Evolutionary conservation across 2,329 filamentous ascomycete species (phyloP).

Genomic region (Verticillium nonalfalfae): DNA sequence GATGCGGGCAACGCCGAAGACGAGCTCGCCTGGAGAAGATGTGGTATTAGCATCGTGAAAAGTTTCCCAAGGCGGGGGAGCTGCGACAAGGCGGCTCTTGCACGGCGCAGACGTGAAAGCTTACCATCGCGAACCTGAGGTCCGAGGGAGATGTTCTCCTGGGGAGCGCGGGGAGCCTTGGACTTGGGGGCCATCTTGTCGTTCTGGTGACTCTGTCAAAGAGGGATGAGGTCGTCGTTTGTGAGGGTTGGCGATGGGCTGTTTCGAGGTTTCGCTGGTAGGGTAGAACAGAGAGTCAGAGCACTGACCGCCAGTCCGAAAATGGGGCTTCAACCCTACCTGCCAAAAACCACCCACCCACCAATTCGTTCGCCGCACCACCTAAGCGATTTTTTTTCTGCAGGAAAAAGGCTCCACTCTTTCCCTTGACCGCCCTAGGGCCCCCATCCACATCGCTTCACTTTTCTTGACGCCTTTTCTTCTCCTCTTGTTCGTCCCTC

Average conservation of each 20-base stretch:
- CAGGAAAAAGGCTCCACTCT: neutral
- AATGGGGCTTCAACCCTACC: neutral
- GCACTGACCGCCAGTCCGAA: neutral
- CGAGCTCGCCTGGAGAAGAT: slow-evolving; percentile 69
- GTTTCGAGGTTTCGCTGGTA: neutral
- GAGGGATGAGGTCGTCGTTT: neutral
- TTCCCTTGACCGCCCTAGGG: slow-evolving; percentile 2
- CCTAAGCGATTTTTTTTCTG: neutral
- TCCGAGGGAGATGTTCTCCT: slow-evolving; percentile 98
- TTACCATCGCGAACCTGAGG: slow-evolving; percentile 93
- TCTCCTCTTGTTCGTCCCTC: neutral
- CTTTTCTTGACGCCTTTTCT: neutral
- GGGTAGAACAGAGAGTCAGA: neutral
- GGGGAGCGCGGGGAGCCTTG: slow-evolving; percentile 74
- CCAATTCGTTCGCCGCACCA: neutral
- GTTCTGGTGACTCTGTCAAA: neutral
- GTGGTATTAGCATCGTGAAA: slow-evolving; percentile 11
- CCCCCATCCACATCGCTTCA: neutral
- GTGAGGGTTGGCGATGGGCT: neutral
- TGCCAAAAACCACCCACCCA: neutral
- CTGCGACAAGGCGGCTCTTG: slow-evolving; percentile 47
- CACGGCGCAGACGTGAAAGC: slow-evolving; percentile 19
- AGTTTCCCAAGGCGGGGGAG: slow-evolving; percentile 74
- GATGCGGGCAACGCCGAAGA: slow-evolving; percentile 97
- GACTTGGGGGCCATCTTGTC: slow-evolving; percentile 79